Percentiles rank a stretch among this genome's conserved stretches.
Conservation (phyloP, 1,284 basidiomycete species). For the Pholiota adiposa region DNA sequence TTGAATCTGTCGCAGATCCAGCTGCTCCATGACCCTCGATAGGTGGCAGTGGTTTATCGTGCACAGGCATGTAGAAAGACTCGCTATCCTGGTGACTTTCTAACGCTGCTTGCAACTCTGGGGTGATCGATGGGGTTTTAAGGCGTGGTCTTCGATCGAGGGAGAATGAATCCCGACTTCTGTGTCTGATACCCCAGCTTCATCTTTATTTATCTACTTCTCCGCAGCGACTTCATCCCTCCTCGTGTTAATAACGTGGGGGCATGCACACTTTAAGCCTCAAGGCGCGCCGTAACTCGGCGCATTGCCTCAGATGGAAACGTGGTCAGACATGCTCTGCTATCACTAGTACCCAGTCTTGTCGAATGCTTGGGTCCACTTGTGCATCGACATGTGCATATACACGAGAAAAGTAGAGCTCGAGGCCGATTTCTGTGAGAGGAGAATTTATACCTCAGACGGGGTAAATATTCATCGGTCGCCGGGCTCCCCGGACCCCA, state of each 20-base stretch:
- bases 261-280: background rate
- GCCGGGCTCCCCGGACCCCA: too few relatives aligned
- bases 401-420: too few relatives aligned
- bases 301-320: background rate
- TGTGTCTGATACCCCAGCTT: background rate
- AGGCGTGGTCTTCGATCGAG: background rate
- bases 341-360: background rate
- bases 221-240: background rate
- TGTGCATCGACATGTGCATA: background rate
- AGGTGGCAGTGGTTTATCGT: constrained; percentile 24
- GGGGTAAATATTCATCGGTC: too few relatives aligned
- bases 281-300: background rate
- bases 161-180: background rate
- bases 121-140: background rate
- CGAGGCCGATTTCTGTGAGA: too few relatives aligned
- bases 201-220: background rate
- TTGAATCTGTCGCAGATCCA: background rate
- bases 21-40: constrained; percentile 11
- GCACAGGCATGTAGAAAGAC: constrained; percentile 25
- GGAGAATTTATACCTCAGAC: too few relatives aligned
- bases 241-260: background rate
- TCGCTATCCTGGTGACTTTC: background rate
- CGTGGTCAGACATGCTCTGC: background rate
- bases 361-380: background rate
- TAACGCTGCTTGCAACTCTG: background rate